Evolutionary conservation across 257 asterid species (phyloP).

Genomic region (Solanum raphanifolium): DNA sequence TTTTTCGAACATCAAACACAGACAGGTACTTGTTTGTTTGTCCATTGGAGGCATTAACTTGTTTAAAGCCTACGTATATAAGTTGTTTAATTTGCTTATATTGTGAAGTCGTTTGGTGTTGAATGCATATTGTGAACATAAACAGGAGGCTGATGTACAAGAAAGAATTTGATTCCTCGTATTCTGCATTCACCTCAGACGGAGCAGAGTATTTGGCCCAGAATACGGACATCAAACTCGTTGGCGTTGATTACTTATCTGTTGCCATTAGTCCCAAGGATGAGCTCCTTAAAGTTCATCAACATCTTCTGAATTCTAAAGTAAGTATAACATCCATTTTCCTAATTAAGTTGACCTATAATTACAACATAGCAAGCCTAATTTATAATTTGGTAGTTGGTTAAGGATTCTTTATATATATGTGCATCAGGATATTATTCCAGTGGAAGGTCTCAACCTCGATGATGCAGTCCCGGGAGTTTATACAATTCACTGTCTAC

Average conservation of each 20-base stretch:
- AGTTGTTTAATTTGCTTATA: not conserved
- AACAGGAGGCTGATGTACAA: conserved; percentile 19
- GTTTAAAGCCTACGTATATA: not conserved
- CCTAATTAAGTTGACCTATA: not conserved
- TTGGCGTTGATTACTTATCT: conserved; percentile 32
- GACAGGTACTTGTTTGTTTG: conserved; percentile 6
- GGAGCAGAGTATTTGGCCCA: conserved; percentile 24
- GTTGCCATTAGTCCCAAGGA: not conserved
- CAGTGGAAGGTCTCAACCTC: conserved; percentile 20
- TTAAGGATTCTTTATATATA: not conserved
- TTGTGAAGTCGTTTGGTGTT: not conserved
- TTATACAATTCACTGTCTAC: conserved; percentile 28
- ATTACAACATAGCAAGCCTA: not conserved
- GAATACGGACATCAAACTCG: conserved; percentile 17
- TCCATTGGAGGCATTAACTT: not conserved
- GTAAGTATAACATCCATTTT: conserved; percentile 2
- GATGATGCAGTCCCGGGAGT: conserved; percentile 13
- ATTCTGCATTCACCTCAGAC: conserved; percentile 17
- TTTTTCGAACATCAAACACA: conserved; percentile 15
- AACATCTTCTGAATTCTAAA: not conserved
- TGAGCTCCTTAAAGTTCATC: conserved; percentile 8
- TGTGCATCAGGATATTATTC: conserved; percentile 7
- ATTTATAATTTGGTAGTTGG: not conserved
- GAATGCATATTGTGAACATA: not conserved
- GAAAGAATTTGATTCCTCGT: conserved; percentile 1